Percentiles rank a stretch among this genome's conserved stretches.
phyloP scores from a whole-genome alignment of 345 rosid genomes.

The Moricandia arvensis region DNA sequence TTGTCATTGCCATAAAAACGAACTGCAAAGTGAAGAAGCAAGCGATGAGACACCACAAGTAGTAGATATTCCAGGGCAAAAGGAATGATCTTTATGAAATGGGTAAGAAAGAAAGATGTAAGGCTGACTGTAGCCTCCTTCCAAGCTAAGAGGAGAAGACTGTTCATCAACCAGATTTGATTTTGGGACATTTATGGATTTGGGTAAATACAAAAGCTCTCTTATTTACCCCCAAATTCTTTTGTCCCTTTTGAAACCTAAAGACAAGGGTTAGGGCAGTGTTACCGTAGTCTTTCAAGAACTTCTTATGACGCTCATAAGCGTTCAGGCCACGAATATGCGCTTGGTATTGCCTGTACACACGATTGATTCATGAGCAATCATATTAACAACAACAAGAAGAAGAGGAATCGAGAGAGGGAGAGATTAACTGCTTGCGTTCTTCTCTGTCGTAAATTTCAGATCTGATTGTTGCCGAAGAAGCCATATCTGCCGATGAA shows the following conservation, averaged over 20 bases:
- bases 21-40: slow-evolving; percentile 43
- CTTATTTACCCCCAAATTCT: slow-evolving; percentile 44
- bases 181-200: slow-evolving; percentile 47
- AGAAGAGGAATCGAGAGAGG: neutral
- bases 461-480: slow-evolving; percentile 59
- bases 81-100: neutral
- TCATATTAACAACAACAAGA: neutral
- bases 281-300: slow-evolving; percentile 76
- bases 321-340: slow-evolving; percentile 89
- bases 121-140: slow-evolving; percentile 73
- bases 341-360: slow-evolving; percentile 85
- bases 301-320: slow-evolving; percentile 86
- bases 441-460: slow-evolving; percentile 81
- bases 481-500: slow-evolving; percentile 47
- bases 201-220: slow-evolving; percentile 50
- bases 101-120: neutral
- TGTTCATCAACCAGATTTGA: slow-evolving; percentile 53
- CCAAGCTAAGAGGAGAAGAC: slow-evolving; percentile 59
- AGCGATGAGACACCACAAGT: neutral
- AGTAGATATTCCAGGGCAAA: neutral
- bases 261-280: neutral
- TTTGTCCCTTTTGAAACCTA: slow-evolving; percentile 25
- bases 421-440: slow-evolving; percentile 60
- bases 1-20: slow-evolving; percentile 68
- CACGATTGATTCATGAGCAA: slow-evolving; percentile 7